Percentiles rank a stretch among this genome's conserved stretches.
Conservation (phyloP, 768 basidiomycete genomes). For the Pluteus cervinus region DNA sequence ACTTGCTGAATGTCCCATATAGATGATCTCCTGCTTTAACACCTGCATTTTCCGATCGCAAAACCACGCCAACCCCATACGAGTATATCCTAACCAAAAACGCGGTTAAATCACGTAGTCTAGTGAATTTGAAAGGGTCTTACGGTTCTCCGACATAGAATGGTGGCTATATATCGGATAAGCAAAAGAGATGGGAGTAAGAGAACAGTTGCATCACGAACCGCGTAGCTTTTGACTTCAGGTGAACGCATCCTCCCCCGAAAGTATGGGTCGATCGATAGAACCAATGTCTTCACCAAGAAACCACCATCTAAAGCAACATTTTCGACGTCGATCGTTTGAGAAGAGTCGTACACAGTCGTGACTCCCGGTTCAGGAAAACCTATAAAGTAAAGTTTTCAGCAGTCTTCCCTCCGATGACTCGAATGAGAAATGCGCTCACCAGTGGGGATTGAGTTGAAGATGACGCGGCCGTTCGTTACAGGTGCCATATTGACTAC, state of each 20-base stretch:
- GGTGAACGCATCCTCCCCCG: slow-evolving; percentile 28
- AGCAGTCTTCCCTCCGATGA: too few species aligned
- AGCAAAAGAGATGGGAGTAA: neutral
- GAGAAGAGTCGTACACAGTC: slow-evolving; percentile 28
- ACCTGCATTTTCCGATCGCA: slow-evolving; percentile 24
- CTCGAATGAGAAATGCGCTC: too few species aligned
- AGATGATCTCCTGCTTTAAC: slow-evolving; percentile 25
- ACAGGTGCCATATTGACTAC: slow-evolving; percentile 5
- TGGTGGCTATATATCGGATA: slow-evolving; percentile 6
- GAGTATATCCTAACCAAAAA: slow-evolving; percentile 19
- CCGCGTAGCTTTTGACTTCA: slow-evolving; percentile 14
- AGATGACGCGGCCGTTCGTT: slow-evolving; percentile 1
- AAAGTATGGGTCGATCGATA: slow-evolving; percentile 43
- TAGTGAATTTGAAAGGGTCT: slow-evolving; percentile 1
- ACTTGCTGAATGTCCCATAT: slow-evolving; percentile 20
- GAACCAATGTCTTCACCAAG: slow-evolving; percentile 35
- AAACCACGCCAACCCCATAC: slow-evolving; percentile 29
- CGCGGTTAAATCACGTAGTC: too few species aligned
- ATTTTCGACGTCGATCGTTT: slow-evolving; percentile 37
- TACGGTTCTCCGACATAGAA: slow-evolving; percentile 19
- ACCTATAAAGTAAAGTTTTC: too few species aligned
- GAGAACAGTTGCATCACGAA: neutral
- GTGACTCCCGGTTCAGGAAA: slow-evolving; percentile 32
- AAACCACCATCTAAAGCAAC: slow-evolving; percentile 30
- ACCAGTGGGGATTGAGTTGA: neutral